Evolutionary conservation across 1,284 basidiomycete genomes (phyloP), one percentile per base, ranked within the genome.

Genomic region (Apiotrichum gamsii): DNA sequence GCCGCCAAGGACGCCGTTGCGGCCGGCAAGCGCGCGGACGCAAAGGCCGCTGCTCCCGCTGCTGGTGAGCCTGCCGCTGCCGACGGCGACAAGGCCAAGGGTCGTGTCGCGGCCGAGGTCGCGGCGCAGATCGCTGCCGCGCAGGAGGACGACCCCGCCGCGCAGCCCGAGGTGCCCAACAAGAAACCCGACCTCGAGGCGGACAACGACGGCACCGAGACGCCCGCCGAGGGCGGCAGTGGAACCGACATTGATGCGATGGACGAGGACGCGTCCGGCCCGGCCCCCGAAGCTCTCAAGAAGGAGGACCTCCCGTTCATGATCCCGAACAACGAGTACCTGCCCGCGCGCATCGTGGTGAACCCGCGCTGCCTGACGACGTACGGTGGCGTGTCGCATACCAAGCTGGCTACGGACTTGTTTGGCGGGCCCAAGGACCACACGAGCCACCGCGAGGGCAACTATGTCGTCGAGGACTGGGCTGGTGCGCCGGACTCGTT

Each of bases 321-420:
- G 45, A 40, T 45, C 46, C 87, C 90, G n/a, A 96, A 95, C 72
- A 82, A 82, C 16, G 83, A 82, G 11, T 95, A 90, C 72, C 77
- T 81, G 10, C 83, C 90, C 2, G 91, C 90, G 3, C 77, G 90
- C 45, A 94, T 96, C 59, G 72, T 96, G 52, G 84, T 96, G 51
- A 95, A 95, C 67, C 91, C 91, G 5, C 81, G 90, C 13, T 95
- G 91, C 67, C 86, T 93, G 35, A 95, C 91, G 36, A 95, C 91
- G 15, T 96, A 96, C 65, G 91, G 91, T 0, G 91, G 91, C 6
- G 91, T 95, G 4, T 87, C 84, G 56, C 91, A 96, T 69, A 89
- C 89, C 16, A 85, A 90, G 69, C 79, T 96, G 32, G 90, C 91
- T 10, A 72, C 87, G 34, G 90, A 95, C 70, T 72, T 96, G 54